Evolutionary conservation across 2,329 filamentous ascomycete genomes (phyloP), one percentile per base, ranked within the genome.

Genomic region (Cladosporium sp.): DNA sequence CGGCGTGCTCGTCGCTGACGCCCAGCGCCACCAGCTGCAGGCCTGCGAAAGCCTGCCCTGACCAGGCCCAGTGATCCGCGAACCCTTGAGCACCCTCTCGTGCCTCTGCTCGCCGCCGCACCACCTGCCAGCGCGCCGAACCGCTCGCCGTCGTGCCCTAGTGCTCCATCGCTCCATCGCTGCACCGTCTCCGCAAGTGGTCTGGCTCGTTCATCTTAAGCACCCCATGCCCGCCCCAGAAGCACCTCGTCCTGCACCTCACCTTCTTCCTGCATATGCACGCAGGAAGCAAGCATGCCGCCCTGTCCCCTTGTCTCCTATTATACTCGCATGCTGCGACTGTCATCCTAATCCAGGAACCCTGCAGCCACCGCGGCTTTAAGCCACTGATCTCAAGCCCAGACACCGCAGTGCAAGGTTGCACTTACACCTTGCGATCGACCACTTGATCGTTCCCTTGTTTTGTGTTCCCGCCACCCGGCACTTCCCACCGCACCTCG

Each of bases 191-290:
- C 55, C 55, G 55, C 45, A 57, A 36, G 17, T 44, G 55, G 45
- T 22, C 32, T 55, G 52, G 39, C 40, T 55, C 32, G 55, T 51
- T 24, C 54, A 50, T 57, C 55, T 50, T 57, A 57, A 57, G 55
- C 55, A 50, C 53, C 55, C 25, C 20, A 40, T 32, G 45, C 54
- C 54, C 54, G 52, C 40, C 45, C 28, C 42, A 37, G 19, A 40
- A 37, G 42, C 35, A 56, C 42, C 53, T 56, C 45, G 55, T 50
- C 55, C 45, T 57, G 45, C 55, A 51, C 37, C 47, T 49, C 22
- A 50, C 55, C 25, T 51, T 51, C 45, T 50, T 57, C 55, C 19
- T 57, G 55, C 55, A 57, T 51, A 44, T 51, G 55, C 45, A 25
- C 48, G 37, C 47, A 57, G 55, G 55, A 44, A 36, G 45, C 25